Evolutionary conservation across 2,329 filamentous ascomycete genomes (phyloP), one percentile per base, ranked within the genome.

Genomic region (Ceratocystis papillata): DNA sequence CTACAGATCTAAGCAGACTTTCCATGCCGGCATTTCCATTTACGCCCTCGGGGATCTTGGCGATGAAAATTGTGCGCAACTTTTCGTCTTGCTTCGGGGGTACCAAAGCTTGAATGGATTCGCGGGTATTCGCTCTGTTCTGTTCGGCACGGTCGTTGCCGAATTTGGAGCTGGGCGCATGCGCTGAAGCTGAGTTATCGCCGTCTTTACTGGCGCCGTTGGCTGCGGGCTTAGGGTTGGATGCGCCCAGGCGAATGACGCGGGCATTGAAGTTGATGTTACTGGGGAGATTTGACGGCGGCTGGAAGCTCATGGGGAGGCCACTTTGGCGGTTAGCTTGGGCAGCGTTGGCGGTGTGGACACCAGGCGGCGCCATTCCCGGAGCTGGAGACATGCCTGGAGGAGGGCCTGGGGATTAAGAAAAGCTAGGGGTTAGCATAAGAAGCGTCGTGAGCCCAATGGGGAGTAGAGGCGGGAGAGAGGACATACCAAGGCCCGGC

Each of bases 191-290:
- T 67, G 77, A 73, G 66, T 81, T 73, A 55, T 80, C 79, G 53
- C 74, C 75, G 25, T 83, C 81, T 69, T 76, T 78, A 25, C 74
- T 71, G 30, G 71, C 70, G 10, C 74, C 71, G 5, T 78, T 73
- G 0, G 75, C 72, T 10, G 76, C 74, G 30, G 86, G 79, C 72
- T 90, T 90, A n/a, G 82, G 76, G 2, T 85, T 83, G 3, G 87
- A 83, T 12, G 91, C 93, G 53, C 93, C 94, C 59, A 99, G 83
- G 65, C 94, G 89, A 73, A 99, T 97, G 68, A 97, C 91, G 66
- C 93, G 92, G 45, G 94, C 94, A 73, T 89, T 96, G 79, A 97
- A 96, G 79, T 99, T 96, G 80, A 99, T 96, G 75, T 96, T 95
- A 15, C 55, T 59, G 63, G 93, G 91, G 82, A 96, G 89, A 74